Evolutionary conservation across 2,329 filamentous ascomycete genomes (phyloP).

Genomic region (Penicillium expansum): DNA sequence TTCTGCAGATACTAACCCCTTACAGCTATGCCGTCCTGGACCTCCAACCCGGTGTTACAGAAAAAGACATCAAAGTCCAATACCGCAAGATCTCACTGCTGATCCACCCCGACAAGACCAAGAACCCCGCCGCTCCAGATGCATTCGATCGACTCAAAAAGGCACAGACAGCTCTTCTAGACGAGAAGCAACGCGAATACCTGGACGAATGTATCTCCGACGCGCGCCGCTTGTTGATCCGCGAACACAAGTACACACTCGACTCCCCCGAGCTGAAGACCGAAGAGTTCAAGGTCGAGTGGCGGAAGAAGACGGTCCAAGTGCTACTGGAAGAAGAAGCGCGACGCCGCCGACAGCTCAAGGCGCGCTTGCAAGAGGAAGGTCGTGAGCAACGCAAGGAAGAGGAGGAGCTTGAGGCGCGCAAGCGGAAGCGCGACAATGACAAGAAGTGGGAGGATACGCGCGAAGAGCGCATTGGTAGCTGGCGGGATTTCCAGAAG

Average conservation of each 20-base stretch:
- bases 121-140: slow-evolving; percentile 84
- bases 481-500: slow-evolving; percentile 91
- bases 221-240: slow-evolving; percentile 89
- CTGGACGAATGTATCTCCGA: slow-evolving; percentile 96
- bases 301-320: slow-evolving; percentile 84
- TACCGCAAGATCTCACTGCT: slow-evolving; percentile 98
- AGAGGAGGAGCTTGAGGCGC: slow-evolving; percentile 77
- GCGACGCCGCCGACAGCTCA: slow-evolving; percentile 76
- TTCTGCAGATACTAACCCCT: slow-evolving; percentile 1
- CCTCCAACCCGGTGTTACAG: slow-evolving; percentile 89
- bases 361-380: slow-evolving; percentile 95
- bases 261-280: slow-evolving; percentile 82
- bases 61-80: slow-evolving; percentile 89
- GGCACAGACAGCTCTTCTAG: slow-evolving; percentile 84
- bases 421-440: slow-evolving; percentile 85
- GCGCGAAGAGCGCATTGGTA: slow-evolving; percentile 84
- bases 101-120: slow-evolving; percentile 97
- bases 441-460: slow-evolving; percentile 95
- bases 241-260: slow-evolving; percentile 88
- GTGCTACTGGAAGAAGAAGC: slow-evolving; percentile 93
- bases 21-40: slow-evolving; percentile 85
- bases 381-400: slow-evolving; percentile 80
- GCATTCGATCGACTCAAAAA: slow-evolving; percentile 97
- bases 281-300: slow-evolving; percentile 75
- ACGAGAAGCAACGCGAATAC: slow-evolving; percentile 83